Evolutionary conservation across 352 stramenopile genomes (phyloP).

Genomic region (Pythium brassicae): DNA sequence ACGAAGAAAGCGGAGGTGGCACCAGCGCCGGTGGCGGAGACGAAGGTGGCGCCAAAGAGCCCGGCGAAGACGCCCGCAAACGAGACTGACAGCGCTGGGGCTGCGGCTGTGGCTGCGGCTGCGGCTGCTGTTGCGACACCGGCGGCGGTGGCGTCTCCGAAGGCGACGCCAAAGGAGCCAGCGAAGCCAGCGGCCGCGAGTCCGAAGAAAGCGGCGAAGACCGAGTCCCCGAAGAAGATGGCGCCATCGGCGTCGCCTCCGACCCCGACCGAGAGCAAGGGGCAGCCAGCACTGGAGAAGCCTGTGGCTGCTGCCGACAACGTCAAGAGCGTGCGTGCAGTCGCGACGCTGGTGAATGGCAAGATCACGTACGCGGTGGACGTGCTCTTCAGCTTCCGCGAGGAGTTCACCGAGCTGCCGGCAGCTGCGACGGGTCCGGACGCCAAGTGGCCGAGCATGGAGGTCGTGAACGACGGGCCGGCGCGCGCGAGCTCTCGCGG

Average conservation of each 20-base stretch:
- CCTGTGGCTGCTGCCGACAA: neutral
- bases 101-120: neutral
- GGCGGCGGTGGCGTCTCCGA: slow-evolving; percentile 1
- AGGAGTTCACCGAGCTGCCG: slow-evolving; percentile 52
- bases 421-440: slow-evolving; percentile 26
- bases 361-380: slow-evolving; percentile 62
- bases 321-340: slow-evolving; percentile 26
- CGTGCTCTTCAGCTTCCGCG: slow-evolving; percentile 55
- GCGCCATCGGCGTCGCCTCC: neutral
- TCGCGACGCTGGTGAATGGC: slow-evolving; percentile 26
- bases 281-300: slow-evolving; percentile 3
- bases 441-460: slow-evolving; percentile 65
- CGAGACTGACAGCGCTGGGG: slow-evolving; percentile 4
- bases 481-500: slow-evolving; percentile 34
- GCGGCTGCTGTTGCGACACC: neutral
- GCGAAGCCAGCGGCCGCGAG: slow-evolving; percentile 7
- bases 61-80: slow-evolving; percentile 8
- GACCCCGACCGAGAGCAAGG: slow-evolving; percentile 10
- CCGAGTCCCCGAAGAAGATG: slow-evolving; percentile 18
- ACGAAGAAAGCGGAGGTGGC: slow-evolving; percentile 10
- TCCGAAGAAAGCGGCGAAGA: slow-evolving; percentile 8
- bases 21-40: slow-evolving; percentile 4
- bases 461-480: slow-evolving; percentile 58
- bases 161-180: slow-evolving; percentile 9
- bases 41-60: slow-evolving; percentile 10